Percentiles rank a stretch among this genome's conserved stretches.
These are phyloP conservation scores for Phyllosticta paracitricarpa DNA, from an alignment of 2,329 filamentous ascomycete genomes.

Conservation along the genomic window DNA sequence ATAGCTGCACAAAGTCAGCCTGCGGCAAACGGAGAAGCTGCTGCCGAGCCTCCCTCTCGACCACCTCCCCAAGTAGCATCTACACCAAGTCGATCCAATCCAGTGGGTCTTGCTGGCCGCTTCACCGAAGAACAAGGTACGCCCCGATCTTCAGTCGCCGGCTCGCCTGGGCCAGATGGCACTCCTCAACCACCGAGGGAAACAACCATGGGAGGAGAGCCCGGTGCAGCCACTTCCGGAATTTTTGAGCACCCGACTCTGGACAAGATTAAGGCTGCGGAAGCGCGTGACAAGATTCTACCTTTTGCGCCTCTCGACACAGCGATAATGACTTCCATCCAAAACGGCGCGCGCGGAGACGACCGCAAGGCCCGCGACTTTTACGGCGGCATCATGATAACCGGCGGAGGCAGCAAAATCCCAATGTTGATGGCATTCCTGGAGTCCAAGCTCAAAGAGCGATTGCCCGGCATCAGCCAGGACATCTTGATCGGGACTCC, in stretches of 20 bases:
- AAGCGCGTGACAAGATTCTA: conserved; percentile 68
- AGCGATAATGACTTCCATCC: conserved; percentile 81
- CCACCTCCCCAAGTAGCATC: conserved; percentile 44
- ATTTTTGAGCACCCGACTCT: conserved; percentile 37
- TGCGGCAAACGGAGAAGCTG: neutral
- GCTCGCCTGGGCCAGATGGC: conserved; percentile 77
- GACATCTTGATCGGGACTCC: conserved; percentile 56
- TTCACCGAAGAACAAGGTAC: conserved; percentile 61
- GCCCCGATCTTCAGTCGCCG: conserved; percentile 74
- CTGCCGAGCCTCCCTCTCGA: conserved; percentile 14
- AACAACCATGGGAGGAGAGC: conserved; percentile 31
- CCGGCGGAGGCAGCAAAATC: conserved; percentile 28
- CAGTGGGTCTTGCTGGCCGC: conserved; percentile 60
- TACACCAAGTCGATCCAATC: conserved; percentile 44
- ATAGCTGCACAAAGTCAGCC: conserved; percentile 31
- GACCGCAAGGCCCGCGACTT: conserved; percentile 91
- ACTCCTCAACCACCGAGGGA: conserved; percentile 42
- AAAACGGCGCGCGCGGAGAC: conserved; percentile 76
- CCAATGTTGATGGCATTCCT: conserved; percentile 71
- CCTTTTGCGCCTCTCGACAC: conserved; percentile 77
- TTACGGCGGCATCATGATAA: conserved; percentile 33
- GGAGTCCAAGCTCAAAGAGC: conserved; percentile 67
- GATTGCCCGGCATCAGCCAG: conserved; percentile 53
- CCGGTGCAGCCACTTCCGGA: conserved; percentile 40
- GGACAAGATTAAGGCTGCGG: conserved; percentile 42